Conservation (phyloP, 108 stramenopile species). For the Ochromonas danica region DNA sequence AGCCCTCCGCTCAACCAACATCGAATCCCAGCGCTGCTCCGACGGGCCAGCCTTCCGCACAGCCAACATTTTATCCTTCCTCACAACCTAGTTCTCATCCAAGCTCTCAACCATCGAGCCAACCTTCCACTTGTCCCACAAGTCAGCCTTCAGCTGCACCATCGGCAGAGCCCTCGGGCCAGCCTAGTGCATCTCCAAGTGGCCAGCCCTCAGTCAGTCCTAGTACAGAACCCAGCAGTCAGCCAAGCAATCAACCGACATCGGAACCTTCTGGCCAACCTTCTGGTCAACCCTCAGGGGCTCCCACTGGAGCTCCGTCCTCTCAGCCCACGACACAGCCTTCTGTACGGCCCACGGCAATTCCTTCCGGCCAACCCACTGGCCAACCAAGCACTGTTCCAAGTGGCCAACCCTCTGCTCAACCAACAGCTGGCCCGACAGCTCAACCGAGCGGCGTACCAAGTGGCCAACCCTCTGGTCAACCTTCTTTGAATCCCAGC, state of each 20-base stretch:
- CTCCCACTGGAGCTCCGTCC: not conserved
- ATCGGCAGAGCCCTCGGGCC: not conserved
- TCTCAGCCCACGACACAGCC: not conserved
- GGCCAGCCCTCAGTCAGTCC: not conserved
- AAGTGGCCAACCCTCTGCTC: too few relatives aligned
- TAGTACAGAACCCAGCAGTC: not conserved
- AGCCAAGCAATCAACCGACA: conserved; percentile 23
- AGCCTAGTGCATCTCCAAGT: not conserved
- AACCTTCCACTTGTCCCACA: not conserved
- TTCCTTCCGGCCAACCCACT: not conserved
- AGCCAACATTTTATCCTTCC: too few relatives aligned
- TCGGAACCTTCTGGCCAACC: not conserved
- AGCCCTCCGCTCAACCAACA: not conserved
- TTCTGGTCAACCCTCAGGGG: not conserved
- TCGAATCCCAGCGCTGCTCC: not conserved
- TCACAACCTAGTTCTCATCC: too few relatives aligned
- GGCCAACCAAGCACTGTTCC: too few relatives aligned
- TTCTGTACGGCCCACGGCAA: not conserved
- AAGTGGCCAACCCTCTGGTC: not conserved
- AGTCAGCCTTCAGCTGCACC: conserved; percentile 1
- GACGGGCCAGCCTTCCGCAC: not conserved
- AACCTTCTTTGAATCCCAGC: not conserved
- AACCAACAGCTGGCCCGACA: not conserved
- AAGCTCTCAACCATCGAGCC: not conserved
- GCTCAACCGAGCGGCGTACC: not conserved